These are phyloP conservation scores for Eucalyptus paniculata DNA, from an alignment of 345 rosid genomes.

Conservation along the genomic window DNA sequence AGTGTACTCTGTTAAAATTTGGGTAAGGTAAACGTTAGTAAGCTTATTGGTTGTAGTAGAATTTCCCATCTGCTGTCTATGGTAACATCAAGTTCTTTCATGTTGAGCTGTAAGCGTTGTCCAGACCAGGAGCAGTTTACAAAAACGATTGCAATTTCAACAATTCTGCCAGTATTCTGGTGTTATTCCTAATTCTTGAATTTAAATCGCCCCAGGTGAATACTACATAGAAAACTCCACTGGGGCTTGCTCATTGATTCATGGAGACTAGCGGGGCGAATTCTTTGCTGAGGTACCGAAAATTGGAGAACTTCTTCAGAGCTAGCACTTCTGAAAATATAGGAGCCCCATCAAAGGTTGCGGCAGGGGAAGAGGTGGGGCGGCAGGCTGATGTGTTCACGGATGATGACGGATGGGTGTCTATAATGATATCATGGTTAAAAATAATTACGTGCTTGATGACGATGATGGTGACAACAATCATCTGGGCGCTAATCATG, in stretches of 20 bases:
- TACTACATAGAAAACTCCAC: neutral
- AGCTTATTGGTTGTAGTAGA: neutral
- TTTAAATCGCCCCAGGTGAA: neutral
- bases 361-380: neutral
- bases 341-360: neutral
- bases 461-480: conserved; percentile 33
- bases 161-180: neutral
- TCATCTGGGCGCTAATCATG: conserved; percentile 30
- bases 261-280: conserved; percentile 17
- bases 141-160: neutral
- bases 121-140: rapidly evolving
- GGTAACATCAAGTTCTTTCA: neutral
- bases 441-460: conserved; percentile 29
- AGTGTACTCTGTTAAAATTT: neutral
- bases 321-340: conserved; percentile 2
- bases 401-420: conserved; percentile 31
- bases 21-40: neutral
- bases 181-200: neutral
- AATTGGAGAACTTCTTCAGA: conserved; percentile 19
- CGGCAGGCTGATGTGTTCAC: neutral
- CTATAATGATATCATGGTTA: conserved; percentile 14
- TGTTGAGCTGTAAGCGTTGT: neutral
- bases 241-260: neutral
- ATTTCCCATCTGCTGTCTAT: neutral
- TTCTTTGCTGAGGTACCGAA: conserved; percentile 25